Base-by-base conservation (phyloP, 208 protist genomes). In the Zelonia costaricensis region DNA sequence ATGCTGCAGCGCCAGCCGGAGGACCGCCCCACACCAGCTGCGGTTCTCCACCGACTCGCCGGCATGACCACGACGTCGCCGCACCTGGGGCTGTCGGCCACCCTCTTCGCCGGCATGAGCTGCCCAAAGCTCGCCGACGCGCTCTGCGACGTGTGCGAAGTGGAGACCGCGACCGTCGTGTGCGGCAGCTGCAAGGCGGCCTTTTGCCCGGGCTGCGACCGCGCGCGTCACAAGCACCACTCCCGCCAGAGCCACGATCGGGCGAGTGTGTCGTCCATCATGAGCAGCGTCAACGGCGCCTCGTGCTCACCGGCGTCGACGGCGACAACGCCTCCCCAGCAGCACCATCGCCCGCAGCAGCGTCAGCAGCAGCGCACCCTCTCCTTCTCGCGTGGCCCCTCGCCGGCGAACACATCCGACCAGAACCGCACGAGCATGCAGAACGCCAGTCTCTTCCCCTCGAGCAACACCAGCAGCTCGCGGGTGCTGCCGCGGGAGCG, bases 1-100 rank as follows among this genome's bases (percentile, higher is more conserved):
- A 91, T 93, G 84, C 69, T 95, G 40, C 76, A 87, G 44, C 74
- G 84, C 33, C 69, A 88, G 25, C 84, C 90, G 4, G 65, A 81
- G 25, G 72, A 63, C 35, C 84, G 90, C 15, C 90, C 90, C 12
- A 73, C 78, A 25, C 49, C 86, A 40, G 43, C 68, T 4, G 61
- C 59, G 7, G 73, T 95, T 33, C 45, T 89, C 20, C 61, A 73
- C 30, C 74, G 82, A 43, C 28, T 92, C 13, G 46, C 47, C 28
- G 57, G 42, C 36, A 83, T 90, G 58, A 80, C 60, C 16, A 42
- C 66, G 20, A 25, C 72, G 10, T 51, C 62, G 18, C 57, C 74
- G 20, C 58, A 66, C 43, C 58, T 58, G 3, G 68, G 73, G 35
- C 46, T 80, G 47, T 80, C 74, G 7, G 53, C 64, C 40, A 78